phyloP scores from a whole-genome alignment of 805 yeast genomes.

The Ogataea paraovalis region DNA sequence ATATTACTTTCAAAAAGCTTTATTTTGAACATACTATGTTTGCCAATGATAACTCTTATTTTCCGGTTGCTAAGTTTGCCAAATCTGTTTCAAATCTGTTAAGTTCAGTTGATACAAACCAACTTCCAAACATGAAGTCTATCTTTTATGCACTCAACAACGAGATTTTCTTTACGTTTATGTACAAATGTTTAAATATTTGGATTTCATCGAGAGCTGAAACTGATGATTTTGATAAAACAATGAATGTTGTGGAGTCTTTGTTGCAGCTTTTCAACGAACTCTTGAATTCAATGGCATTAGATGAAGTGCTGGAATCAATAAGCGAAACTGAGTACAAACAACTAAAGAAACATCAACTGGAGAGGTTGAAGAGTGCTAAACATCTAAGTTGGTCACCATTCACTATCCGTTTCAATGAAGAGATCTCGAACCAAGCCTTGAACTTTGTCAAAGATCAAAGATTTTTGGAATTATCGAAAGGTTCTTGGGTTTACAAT shows the following conservation, averaged over 20 bases:
- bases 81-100: slow-evolving; percentile 29
- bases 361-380: slow-evolving; percentile 35
- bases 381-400: slow-evolving; percentile 42
- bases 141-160: slow-evolving; percentile 46
- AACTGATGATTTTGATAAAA: slow-evolving; percentile 46
- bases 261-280: slow-evolving; percentile 29
- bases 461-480: slow-evolving; percentile 63
- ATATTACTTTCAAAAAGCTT: slow-evolving; percentile 56
- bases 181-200: slow-evolving; percentile 53
- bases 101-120: slow-evolving; percentile 10
- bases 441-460: slow-evolving; percentile 71
- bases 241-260: slow-evolving; percentile 42
- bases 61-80: slow-evolving; percentile 45
- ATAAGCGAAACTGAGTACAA: slow-evolving; percentile 42
- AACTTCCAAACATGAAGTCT: slow-evolving; percentile 36
- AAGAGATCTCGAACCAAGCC: slow-evolving; percentile 51
- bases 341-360: slow-evolving; percentile 52
- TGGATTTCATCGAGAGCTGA: slow-evolving; percentile 65
- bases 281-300: slow-evolving; percentile 15
- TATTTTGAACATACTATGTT: slow-evolving; percentile 64
- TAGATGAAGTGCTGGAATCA: slow-evolving; percentile 44
- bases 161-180: slow-evolving; percentile 49
- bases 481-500: slow-evolving; percentile 78
- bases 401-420: slow-evolving; percentile 46
- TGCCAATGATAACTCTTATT: slow-evolving; percentile 45